phyloP scores from a whole-genome alignment of 805 yeast species.

The Ogataea parapolymorpha region DNA sequence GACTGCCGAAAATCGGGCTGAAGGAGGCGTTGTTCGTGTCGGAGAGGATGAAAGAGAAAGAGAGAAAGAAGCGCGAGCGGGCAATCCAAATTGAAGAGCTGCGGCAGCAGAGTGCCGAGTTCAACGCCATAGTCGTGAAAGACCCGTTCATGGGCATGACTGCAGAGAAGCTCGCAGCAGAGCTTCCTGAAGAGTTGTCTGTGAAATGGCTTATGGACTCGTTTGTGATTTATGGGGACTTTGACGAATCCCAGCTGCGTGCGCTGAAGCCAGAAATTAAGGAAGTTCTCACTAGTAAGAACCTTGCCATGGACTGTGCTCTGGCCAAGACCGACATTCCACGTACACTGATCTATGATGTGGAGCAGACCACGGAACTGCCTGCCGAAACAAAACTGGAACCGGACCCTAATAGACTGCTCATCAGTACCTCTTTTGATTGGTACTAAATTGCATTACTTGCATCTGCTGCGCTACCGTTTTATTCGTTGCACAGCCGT shows the following conservation, averaged over 20 bases:
- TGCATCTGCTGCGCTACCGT: neutral
- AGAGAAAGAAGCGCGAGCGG: slow-evolving; percentile 27
- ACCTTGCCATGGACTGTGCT: slow-evolving; percentile 48
- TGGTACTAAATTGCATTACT: slow-evolving; percentile 3
- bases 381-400: neutral
- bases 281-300: slow-evolving; percentile 34
- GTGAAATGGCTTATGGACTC: slow-evolving; percentile 42
- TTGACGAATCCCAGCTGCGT: slow-evolving; percentile 33
- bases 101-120: slow-evolving; percentile 24
- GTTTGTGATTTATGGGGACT: slow-evolving; percentile 38
- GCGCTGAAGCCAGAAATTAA: slow-evolving; percentile 42
- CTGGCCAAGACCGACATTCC: slow-evolving; percentile 42
- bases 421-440: slow-evolving; percentile 8
- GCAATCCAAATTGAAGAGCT: slow-evolving; percentile 26
- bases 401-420: neutral
- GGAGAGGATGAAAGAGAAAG: slow-evolving; percentile 31
- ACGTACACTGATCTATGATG: slow-evolving; percentile 31
- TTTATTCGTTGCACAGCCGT: slow-evolving; percentile 6
- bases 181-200: slow-evolving; percentile 26
- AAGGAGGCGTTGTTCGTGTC: slow-evolving; percentile 39
- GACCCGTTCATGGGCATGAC: slow-evolving; percentile 55
- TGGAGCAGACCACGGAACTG: neutral
- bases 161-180: slow-evolving; percentile 39
- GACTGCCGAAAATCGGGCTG: slow-evolving; percentile 45
- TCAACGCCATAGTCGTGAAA: slow-evolving; percentile 53